phyloP scores from a whole-genome alignment of 306 rosid species.

The peach (Prunus persica) region DNA sequence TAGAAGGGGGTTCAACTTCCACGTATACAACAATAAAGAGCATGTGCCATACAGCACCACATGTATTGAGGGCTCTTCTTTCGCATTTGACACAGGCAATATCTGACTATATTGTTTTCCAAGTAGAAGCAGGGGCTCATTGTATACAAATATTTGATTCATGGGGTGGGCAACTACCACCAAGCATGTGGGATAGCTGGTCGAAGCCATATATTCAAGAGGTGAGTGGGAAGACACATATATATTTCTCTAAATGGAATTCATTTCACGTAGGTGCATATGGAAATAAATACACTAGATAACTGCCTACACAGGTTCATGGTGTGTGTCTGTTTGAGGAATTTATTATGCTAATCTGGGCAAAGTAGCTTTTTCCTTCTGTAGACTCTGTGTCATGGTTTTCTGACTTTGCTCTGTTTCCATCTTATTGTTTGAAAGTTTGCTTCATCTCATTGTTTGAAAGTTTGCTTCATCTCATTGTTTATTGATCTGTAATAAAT shows the following conservation, averaged over 20 bases:
- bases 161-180: conserved; percentile 99
- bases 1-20: conserved; percentile 94
- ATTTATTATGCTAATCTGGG: neutral
- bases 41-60: conserved; percentile 95
- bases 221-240: conserved; percentile 38
- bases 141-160: conserved; percentile 98
- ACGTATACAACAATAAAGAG: conserved; percentile 84
- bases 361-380: neutral
- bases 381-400: neutral
- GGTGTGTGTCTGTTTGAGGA: neutral
- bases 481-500: conserved; percentile 5
- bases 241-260: neutral
- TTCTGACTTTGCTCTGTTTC: conserved; percentile 11
- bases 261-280: neutral
- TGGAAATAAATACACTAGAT: neutral
- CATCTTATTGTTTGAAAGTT: neutral
- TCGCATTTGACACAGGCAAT: conserved; percentile 84
- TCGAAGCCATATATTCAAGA: conserved; percentile 91
- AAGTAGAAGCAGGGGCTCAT: conserved; percentile 92
- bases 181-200: conserved; percentile 94
- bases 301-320: neutral
- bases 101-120: conserved; percentile 78
- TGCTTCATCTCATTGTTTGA: conserved; percentile 13
- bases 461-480: conserved; percentile 1
- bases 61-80: conserved; percentile 76